Percentiles rank a stretch among this genome's conserved stretches.
Evolutionary conservation across 176 grass and related monocot species (phyloP).

Genomic region (Bonia amplexicaulis): DNA sequence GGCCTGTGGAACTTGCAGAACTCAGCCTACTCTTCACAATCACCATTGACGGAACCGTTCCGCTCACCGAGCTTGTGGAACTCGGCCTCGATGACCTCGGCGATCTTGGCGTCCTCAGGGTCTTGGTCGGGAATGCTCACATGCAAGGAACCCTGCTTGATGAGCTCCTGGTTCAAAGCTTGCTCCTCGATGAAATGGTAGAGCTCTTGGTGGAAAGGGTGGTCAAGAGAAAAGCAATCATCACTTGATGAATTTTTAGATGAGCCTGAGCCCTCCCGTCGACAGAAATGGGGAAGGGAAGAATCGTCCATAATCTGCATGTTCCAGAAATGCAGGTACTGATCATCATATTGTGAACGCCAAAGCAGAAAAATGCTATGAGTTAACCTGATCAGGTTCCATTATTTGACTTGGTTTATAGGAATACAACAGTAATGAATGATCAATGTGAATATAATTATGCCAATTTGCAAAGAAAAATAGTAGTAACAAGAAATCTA

Average conservation of each 20-base stretch:
- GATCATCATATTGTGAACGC: neutral
- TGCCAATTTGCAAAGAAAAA: neutral
- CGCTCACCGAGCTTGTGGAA: constrained; percentile 68
- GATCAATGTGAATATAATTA: neutral
- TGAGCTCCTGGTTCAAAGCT: constrained; percentile 36
- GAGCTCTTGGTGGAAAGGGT: constrained; percentile 80
- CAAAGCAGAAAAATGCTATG: neutral
- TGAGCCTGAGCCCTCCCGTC: constrained; percentile 44
- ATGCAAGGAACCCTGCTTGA: constrained; percentile 68
- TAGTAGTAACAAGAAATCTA: neutral
- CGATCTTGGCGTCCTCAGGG: constrained; percentile 50
- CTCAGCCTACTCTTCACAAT: neutral
- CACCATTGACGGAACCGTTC: constrained; percentile 34
- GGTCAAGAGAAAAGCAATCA: constrained; percentile 68
- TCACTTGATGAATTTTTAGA: constrained; percentile 34
- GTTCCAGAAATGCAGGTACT: constrained; percentile 1
- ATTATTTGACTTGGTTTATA: neutral
- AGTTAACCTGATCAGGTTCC: neutral
- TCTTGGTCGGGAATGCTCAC: constrained; percentile 71
- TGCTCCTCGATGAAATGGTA: constrained; percentile 78
- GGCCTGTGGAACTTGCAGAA: neutral
- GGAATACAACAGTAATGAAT: neutral
- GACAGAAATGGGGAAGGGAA: constrained; percentile 82
- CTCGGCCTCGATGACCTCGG: constrained; percentile 65
- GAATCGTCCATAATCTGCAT: constrained; percentile 86